A percentile compares a stretch with the other conserved stretches of the same genome.
Conservation (phyloP, 2,329 filamentous ascomycete species). For the Cytospora paraplurivora region DNA sequence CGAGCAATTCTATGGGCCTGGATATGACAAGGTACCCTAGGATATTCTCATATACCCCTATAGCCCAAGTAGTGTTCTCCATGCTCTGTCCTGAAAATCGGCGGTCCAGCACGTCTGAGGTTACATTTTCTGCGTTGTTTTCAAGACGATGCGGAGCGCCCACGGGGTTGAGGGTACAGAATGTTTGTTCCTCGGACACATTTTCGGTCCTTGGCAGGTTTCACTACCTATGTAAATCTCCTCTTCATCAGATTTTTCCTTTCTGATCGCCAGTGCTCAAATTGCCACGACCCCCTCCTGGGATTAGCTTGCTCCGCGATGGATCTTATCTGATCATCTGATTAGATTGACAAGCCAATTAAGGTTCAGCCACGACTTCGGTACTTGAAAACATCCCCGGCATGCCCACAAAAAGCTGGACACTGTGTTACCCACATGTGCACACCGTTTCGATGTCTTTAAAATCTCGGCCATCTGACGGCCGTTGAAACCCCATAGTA, state of each 20-base stretch:
- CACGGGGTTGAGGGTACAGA: neutral
- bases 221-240: slow-evolving; percentile 7
- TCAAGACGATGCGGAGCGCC: slow-evolving; percentile 9
- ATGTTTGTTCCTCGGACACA: neutral
- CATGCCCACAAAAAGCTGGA: neutral
- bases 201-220: slow-evolving; percentile 13
- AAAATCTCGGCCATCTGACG: neutral
- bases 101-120: neutral
- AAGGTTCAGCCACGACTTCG: neutral
- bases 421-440: slow-evolving; percentile 1
- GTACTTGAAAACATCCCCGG: neutral
- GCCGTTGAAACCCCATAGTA: neutral
- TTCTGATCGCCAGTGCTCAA: slow-evolving; percentile 16
- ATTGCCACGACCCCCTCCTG: slow-evolving; percentile 5
- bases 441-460: neutral
- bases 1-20: no score
- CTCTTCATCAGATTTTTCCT: slow-evolving; percentile 18
- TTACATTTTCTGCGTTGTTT: slow-evolving; percentile 10
- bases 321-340: slow-evolving; percentile 23
- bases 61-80: neutral
- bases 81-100: neutral
- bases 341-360: slow-evolving; percentile 16
- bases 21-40: no score
- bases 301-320: neutral
- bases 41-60: no score